Conservation (phyloP, 2,329 filamentous ascomycete genomes). For the Colletotrichum neosansevieriae region DNA sequence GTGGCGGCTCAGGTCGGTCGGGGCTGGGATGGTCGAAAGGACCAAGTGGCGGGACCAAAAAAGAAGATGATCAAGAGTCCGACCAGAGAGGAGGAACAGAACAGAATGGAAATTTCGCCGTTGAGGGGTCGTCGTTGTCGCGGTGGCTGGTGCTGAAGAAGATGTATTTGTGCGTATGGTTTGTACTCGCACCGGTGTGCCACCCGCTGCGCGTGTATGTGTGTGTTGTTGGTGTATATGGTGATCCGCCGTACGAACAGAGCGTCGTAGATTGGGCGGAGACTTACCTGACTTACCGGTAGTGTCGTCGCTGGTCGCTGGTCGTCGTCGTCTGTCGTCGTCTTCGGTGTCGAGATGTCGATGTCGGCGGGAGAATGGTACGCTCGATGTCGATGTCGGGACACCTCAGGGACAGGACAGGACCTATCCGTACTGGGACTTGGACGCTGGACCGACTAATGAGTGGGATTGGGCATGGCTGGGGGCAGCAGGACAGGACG, state of each 20-base stretch:
- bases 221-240: neutral
- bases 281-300: slow-evolving; percentile 25
- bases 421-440: slow-evolving; percentile 27
- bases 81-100: slow-evolving; percentile 13
- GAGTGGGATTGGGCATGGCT: slow-evolving; percentile 39
- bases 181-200: too few species aligned
- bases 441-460: slow-evolving; percentile 28
- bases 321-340: slow-evolving; percentile 34
- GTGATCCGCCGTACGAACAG: neutral
- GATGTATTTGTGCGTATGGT: too few species aligned
- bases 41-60: neutral
- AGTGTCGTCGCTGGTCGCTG: slow-evolving; percentile 14
- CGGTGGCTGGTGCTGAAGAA: slow-evolving; percentile 4
- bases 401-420: slow-evolving; percentile 27
- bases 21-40: slow-evolving; percentile 4
- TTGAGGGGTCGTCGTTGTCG: slow-evolving; percentile 20
- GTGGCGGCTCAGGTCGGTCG: slow-evolving; percentile 8
- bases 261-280: slow-evolving; percentile 3
- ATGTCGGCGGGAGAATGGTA: slow-evolving; percentile 30
- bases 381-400: slow-evolving; percentile 22
- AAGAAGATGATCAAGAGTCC: too few species aligned
- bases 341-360: slow-evolving; percentile 37
- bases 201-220: neutral
- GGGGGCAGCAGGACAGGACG: slow-evolving; percentile 11
- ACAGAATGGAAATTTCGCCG: slow-evolving; percentile 12